Conservation (phyloP, 345 rosid species). For the Brassica rapa region DNA sequence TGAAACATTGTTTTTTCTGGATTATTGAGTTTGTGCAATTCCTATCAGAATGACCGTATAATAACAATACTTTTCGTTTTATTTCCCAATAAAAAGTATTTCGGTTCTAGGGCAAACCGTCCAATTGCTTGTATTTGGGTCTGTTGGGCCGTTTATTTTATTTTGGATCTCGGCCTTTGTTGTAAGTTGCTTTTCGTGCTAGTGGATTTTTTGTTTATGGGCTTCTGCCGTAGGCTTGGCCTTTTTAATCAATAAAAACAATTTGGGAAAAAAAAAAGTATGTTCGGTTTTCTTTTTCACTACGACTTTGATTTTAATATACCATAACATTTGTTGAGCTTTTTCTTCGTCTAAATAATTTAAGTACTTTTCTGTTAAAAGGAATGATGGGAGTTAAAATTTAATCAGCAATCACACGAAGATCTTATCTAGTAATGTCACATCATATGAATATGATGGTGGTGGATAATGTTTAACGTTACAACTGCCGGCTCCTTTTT, state of each 20-base stretch:
- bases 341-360: slow-evolving; percentile 14
- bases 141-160: no score
- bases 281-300: neutral
- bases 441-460: slow-evolving; percentile 34
- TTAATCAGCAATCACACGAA: slow-evolving; percentile 1
- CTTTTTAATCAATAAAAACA: no score
- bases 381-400: slow-evolving; percentile 3
- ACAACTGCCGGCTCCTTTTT: slow-evolving; percentile 31
- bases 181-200: no score
- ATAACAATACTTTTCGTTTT: neutral
- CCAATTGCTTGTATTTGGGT: no score
- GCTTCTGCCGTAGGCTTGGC: no score
- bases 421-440: slow-evolving; percentile 34
- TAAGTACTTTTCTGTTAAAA: slow-evolving; percentile 19
- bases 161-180: no score
- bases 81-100: neutral
- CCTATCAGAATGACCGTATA: neutral
- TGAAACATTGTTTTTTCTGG: neutral
- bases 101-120: no score
- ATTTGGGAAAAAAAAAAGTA: neutral
- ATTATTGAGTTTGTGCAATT: slow-evolving; percentile 2
- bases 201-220: no score
- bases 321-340: neutral
- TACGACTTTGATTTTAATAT: neutral
- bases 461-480: slow-evolving; percentile 38